Evolutionary conservation across 495 filamentous ascomycete genomes (phyloP).

Genomic region (Xylaria nigripes): DNA sequence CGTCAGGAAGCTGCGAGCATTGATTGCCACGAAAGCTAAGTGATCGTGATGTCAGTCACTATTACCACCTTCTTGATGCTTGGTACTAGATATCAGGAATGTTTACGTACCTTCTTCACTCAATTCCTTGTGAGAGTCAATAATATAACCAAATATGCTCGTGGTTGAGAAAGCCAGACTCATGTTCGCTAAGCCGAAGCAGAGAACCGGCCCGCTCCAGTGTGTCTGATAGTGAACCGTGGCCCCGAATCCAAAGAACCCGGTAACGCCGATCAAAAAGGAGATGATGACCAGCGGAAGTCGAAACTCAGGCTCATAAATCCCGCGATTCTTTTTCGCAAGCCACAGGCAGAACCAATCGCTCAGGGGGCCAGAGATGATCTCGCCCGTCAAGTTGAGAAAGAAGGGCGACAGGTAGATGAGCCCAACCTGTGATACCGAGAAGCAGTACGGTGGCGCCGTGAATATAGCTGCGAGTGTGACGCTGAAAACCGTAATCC

Average conservation of each 20-base stretch:
- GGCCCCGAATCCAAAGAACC: constrained; percentile 54
- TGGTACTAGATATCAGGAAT: background rate
- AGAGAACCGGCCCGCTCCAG: constrained; percentile 46
- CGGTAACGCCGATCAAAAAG: constrained; percentile 36
- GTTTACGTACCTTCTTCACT: constrained; percentile 37
- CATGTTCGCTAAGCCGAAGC: constrained; percentile 48
- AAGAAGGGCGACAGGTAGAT: constrained; percentile 44
- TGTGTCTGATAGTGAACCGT: constrained; percentile 48
- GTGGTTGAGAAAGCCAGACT: constrained; percentile 43
- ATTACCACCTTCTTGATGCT: background rate
- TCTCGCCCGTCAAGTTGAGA: constrained; percentile 40
- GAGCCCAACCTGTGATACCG: constrained; percentile 40
- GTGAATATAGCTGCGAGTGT: constrained; percentile 45
- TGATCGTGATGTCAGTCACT: constrained; percentile 9
- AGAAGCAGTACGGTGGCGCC: constrained; percentile 46
- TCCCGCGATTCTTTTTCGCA: constrained; percentile 40
- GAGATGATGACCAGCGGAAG: constrained; percentile 42
- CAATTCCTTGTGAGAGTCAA: constrained; percentile 43
- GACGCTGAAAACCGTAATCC: constrained; percentile 49
- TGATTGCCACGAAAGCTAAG: constrained; percentile 47
- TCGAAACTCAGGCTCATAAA: constrained; percentile 51
- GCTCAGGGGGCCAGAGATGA: constrained; percentile 43
- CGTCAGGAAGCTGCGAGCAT: constrained; percentile 44
- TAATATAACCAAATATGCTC: constrained; percentile 47
- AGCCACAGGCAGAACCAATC: constrained; percentile 42